Evolutionary conservation across 768 basidiomycete genomes (phyloP), one percentile per base, ranked within the genome.

Genomic region (Rossbeevera mucosa): DNA sequence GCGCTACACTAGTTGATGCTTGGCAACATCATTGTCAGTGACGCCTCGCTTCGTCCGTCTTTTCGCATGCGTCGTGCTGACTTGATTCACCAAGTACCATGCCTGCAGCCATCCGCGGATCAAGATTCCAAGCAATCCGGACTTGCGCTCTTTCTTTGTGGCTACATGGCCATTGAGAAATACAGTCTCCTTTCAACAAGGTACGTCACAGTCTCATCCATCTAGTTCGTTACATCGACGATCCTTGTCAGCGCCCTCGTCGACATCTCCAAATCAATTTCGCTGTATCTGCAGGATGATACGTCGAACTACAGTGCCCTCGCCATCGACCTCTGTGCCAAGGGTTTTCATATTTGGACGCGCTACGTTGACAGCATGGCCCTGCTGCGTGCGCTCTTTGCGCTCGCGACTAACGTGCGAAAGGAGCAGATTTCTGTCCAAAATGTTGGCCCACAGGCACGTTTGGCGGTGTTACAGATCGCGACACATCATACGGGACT

Each of bases 341-440:
- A 89, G 42, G 95, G 95, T 0, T 98, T 97, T 64, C 80, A 86
- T 42, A 83, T 94, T 45, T 98, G 94, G 94, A 93, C 96, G 63
- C 84, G 92, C 58, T 93, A 94, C 59, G 78, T 94, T 52, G 94
- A 98, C 59, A 82, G 93, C 0, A 88, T 93, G 75, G 85, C 86
- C 53, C 84, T 96, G 50, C 73, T 98, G 16, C 85, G 95, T 5
- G 80, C 86, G 1, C 76, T 98, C 11, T 95, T 94, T 65, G 76
- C 73, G 16, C 76, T 96, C 22, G 87, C 93, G 0, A 92, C 92
- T 3, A 82, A 72, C 50, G 67, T 77, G 25, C 77, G 80, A 25
- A 90, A 91, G 58, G 87, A 90, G n/a, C 72, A 76, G 0, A 83
- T 86, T 26, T 78, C 76, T 4, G 58, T 80, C 5, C 84, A 88